Evolutionary conservation across 169 alveolate genomes (phyloP).

Genomic region (Plasmodium reichenowi): DNA sequence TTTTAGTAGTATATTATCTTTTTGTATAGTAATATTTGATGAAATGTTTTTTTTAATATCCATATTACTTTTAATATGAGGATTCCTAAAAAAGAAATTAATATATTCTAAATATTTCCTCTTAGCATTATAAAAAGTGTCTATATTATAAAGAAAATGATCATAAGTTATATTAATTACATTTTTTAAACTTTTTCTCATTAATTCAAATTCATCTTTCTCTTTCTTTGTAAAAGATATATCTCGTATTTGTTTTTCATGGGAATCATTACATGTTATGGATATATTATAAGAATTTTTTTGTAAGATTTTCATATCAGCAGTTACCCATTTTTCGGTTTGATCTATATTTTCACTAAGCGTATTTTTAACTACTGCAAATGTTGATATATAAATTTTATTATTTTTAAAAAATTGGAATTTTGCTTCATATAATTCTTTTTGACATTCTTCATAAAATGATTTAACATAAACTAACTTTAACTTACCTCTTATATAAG

Average conservation of each 20-base stretch:
- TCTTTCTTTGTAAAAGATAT: slow-evolving; percentile 39
- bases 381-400: slow-evolving; percentile 52
- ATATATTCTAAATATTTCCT: slow-evolving; percentile 51
- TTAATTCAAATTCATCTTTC: slow-evolving; percentile 25
- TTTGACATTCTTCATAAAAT: slow-evolving; percentile 28
- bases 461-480: slow-evolving; percentile 51
- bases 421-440: slow-evolving; percentile 70
- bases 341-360: slow-evolving; percentile 27
- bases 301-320: slow-evolving; percentile 50
- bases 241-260: slow-evolving; percentile 17
- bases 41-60: no score
- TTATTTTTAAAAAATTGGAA: slow-evolving; percentile 47
- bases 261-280: slow-evolving; percentile 12
- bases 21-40: no score
- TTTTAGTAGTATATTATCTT: no score
- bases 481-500: slow-evolving; percentile 52
- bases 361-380: slow-evolving; percentile 53
- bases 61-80: neutral
- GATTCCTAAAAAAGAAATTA: slow-evolving; percentile 22
- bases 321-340: slow-evolving; percentile 36
- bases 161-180: slow-evolving; percentile 52
- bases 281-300: slow-evolving; percentile 54
- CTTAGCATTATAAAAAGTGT: slow-evolving; percentile 41
- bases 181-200: slow-evolving; percentile 30
- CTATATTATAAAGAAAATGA: slow-evolving; percentile 32